Conservation (phyloP, 2,329 filamentous ascomycete species). For the Beauveria medogensis region DNA sequence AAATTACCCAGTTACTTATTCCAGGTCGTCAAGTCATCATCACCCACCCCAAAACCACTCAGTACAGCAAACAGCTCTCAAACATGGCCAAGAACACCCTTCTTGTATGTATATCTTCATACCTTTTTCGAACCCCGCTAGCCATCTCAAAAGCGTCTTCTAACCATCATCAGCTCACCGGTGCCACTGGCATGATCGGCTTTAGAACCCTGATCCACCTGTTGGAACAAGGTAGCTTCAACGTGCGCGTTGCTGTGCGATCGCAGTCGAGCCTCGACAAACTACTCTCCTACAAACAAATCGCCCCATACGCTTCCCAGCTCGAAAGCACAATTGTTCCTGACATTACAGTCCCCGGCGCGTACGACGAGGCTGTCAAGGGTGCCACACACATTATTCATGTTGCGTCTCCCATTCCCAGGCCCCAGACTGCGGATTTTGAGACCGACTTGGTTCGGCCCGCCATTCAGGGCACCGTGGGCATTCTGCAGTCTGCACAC, state of each 20-base stretch:
- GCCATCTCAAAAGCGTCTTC: not conserved
- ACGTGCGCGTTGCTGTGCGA: constrained; percentile 23
- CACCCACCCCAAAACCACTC: not conserved
- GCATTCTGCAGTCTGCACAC: constrained; percentile 29
- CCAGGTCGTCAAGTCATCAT: not conserved
- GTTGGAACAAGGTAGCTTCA: constrained; percentile 19
- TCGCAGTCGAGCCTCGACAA: constrained; percentile 14
- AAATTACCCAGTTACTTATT: not conserved
- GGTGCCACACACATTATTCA: constrained; percentile 30
- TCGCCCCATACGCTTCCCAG: constrained; percentile 9
- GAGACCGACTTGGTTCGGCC: constrained; percentile 21
- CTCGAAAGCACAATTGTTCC: constrained; percentile 25
- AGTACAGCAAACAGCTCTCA: not conserved
- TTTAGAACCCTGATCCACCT: constrained; percentile 19
- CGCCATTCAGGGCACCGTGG: constrained; percentile 27
- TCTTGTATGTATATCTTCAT: not conserved
- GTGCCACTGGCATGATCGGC: constrained; percentile 24
- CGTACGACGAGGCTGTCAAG: constrained; percentile 32
- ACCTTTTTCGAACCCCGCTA: too few species aligned
- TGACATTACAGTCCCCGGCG: constrained; percentile 26
- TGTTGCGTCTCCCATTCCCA: constrained; percentile 20
- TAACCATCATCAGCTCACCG: constrained; percentile 17
- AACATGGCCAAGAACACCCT: constrained; percentile 5
- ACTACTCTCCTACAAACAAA: not conserved
- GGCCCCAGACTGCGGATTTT: constrained; percentile 6